Evolutionary conservation across 1,284 basidiomycete genomes (phyloP), one percentile per base, ranked within the genome.

Genomic region (Austroboletus novae-zelandiae): DNA sequence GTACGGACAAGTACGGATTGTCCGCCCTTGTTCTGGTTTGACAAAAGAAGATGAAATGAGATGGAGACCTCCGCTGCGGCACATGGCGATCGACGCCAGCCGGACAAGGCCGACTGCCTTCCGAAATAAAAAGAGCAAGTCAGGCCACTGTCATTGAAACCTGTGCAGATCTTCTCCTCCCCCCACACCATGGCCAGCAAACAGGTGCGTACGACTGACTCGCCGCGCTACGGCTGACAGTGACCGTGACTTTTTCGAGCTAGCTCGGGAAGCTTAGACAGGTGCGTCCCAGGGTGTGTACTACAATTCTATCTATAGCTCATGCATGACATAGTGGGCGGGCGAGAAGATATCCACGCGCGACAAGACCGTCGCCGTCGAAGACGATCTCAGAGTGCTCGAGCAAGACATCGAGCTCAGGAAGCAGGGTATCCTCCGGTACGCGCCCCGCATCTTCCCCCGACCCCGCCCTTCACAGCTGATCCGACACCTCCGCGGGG

Each of bases 341-440:
- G 84, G 82, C 18, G 85, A 87, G 66, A 81, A 86, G 56, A 86
- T 91, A 35, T 82, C 85, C 43, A 79, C 82, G 14, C 77, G 80
- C 51, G 85, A 88, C 52, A 89, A 84, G 72, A 81, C 83, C 2
- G 67, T 78, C 43, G 74, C 83, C 36, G 79, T 81, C 2, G 85
- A 64, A 8, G 84, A 68, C 27, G 66, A 87, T 52, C 85, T 90
- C 64, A 73, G 71, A 32, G 83, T 83, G 36, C 73, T 87, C 42
- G 86, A 89, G 66, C 73, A 74, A 57, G 87, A 90, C 59, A 78
- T 91, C 40, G 86, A 89, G 51, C 70, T 85, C 14, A 71, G 84
- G 36, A 78, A 78, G 55, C 74, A 77, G 27, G 88, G 87, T 31
- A 74, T 85, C 36, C 71, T 80, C 50, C 74, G 79, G 87, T 89